Percentiles rank a stretch among this genome's conserved stretches.
Evolutionary conservation across 164 flowering plant species (phyloP).

Genomic region (Magnolia kwangsiensis): DNA sequence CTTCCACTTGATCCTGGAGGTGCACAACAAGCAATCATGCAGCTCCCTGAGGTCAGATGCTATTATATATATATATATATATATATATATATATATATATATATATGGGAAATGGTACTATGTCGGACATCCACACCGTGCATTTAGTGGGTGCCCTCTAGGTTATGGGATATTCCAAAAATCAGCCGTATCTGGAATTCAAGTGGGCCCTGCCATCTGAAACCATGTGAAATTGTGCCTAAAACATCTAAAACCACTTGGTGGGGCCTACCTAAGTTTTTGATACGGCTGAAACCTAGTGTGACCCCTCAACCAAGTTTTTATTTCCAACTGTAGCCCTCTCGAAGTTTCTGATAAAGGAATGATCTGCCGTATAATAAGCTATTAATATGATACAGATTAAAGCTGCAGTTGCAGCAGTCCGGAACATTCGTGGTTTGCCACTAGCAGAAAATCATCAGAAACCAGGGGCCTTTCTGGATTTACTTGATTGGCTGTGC

Average conservation of each 20-base stretch:
- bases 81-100: too few relatives aligned
- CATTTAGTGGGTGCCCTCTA: too few relatives aligned
- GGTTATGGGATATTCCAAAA: too few relatives aligned
- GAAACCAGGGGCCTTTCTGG: conserved; percentile 32
- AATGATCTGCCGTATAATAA: conserved; percentile 1
- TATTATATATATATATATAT: too few relatives aligned
- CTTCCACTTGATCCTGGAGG: conserved; percentile 85
- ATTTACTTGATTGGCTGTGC: conserved; percentile 80
- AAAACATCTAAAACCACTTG: too few relatives aligned
- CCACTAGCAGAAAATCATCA: conserved; percentile 44
- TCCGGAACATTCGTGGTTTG: conserved; percentile 63
- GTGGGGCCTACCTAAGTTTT: too few relatives aligned
- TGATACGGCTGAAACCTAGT: too few relatives aligned
- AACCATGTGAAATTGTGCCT: too few relatives aligned
- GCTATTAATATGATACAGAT: conserved; percentile 44
- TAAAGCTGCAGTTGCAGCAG: conserved; percentile 64
- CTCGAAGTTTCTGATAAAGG: background rate
- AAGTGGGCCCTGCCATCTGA: too few relatives aligned
- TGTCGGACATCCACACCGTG: too few relatives aligned
- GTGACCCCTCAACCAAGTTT: background rate
- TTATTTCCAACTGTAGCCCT: background rate
- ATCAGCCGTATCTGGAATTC: too few relatives aligned
- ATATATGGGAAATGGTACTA: too few relatives aligned
- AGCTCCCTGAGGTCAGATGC: conserved; percentile 72
- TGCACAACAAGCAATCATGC: conserved; percentile 79